Evolutionary conservation across 2,329 filamentous ascomycete genomes (phyloP).

Genomic region (Lanzia echinophila): DNA sequence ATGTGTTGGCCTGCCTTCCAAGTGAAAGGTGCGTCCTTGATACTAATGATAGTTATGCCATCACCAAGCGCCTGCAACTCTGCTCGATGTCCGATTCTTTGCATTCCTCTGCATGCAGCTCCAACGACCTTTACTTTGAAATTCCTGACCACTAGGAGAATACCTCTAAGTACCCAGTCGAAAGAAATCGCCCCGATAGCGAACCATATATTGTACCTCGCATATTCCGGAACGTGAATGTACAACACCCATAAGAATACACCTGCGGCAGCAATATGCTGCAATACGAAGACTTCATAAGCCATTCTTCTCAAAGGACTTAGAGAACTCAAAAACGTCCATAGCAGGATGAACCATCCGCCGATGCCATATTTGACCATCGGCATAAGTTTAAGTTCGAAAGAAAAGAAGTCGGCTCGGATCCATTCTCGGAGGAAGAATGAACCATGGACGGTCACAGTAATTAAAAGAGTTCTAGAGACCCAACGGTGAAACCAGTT

Average conservation of each 20-base stretch:
- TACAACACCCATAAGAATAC: conserved; percentile 58
- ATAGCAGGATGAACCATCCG: conserved; percentile 59
- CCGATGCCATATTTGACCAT: conserved; percentile 61
- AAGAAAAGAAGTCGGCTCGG: conserved; percentile 49
- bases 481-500: conserved; percentile 73
- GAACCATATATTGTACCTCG: conserved; percentile 59
- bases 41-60: conserved; percentile 49
- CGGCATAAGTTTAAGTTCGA: conserved; percentile 54
- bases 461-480: conserved; percentile 61
- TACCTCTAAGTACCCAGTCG: conserved; percentile 47
- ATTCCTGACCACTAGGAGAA: conserved; percentile 45
- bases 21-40: conserved; percentile 52
- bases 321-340: conserved; percentile 58
- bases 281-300: conserved; percentile 64
- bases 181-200: conserved; percentile 55
- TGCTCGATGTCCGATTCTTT: conserved; percentile 46
- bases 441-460: conserved; percentile 61
- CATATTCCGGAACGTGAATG: conserved; percentile 53
- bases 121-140: conserved; percentile 33
- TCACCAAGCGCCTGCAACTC: conserved; percentile 43
- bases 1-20: conserved; percentile 56
- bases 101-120: conserved; percentile 20
- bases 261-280: conserved; percentile 57
- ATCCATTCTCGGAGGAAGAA: conserved; percentile 63
- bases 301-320: conserved; percentile 57